Evolutionary conservation across 2,329 filamentous ascomycete genomes (phyloP).

Genomic region (Annulohypoxylon truncatum): DNA sequence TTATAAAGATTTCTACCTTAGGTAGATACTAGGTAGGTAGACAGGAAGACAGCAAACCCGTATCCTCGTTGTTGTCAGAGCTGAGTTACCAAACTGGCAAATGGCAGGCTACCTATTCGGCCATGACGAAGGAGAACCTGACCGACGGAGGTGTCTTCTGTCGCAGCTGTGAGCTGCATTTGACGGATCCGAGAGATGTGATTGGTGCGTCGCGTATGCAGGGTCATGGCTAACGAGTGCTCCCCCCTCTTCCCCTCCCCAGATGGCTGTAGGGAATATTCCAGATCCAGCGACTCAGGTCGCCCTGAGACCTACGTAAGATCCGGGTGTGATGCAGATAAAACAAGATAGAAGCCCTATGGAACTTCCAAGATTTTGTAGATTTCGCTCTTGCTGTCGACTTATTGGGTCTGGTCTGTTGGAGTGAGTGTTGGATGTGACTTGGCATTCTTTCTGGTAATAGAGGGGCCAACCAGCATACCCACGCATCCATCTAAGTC

Average conservation of each 20-base stretch:
- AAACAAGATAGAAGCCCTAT: neutral
- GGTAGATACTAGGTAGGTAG: neutral
- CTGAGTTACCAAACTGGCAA: constrained; percentile 4
- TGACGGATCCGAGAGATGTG: constrained; percentile 4
- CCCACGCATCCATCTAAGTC: too few relatives aligned
- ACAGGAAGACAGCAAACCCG: neutral
- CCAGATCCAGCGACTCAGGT: constrained; percentile 7
- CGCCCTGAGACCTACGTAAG: constrained; percentile 6
- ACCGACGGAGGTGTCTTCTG: constrained; percentile 18
- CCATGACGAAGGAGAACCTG: constrained; percentile 13
- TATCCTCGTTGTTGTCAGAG: constrained; percentile 22
- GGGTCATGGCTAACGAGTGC: constrained; percentile 21
- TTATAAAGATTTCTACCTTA: neutral
- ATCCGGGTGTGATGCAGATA: neutral
- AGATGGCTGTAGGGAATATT: neutral
- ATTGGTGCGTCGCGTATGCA: constrained; percentile 37
- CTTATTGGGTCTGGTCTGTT: constrained; percentile 1
- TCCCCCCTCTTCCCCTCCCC: neutral
- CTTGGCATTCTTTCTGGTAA: neutral
- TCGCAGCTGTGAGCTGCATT: constrained; percentile 29
- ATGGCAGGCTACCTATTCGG: constrained; percentile 31
- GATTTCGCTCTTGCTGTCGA: neutral
- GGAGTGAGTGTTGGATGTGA: neutral
- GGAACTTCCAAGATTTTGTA: neutral
- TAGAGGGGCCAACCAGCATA: too few relatives aligned